Evolutionary conservation across 148 eudicot species (phyloP).

Genomic region (Tetragonia tetragonoides): DNA sequence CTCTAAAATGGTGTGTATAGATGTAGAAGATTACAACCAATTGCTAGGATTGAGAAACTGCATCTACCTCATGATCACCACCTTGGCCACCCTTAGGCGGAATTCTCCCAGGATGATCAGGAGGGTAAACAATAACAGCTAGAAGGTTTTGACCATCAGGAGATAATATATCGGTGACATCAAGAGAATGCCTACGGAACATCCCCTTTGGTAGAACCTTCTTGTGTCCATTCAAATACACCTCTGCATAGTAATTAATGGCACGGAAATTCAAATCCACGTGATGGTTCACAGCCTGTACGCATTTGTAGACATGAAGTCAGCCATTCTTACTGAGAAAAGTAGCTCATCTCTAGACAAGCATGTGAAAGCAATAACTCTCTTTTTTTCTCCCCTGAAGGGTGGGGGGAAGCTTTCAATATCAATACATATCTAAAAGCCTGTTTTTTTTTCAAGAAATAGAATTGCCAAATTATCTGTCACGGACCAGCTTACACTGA

Average conservation of each 20-base stretch:
- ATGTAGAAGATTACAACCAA: neutral
- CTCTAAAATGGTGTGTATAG: neutral
- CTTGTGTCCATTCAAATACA: conserved; percentile 88
- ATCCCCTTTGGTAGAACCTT: conserved; percentile 81
- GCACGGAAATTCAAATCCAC: conserved; percentile 87
- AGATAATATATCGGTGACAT: conserved; percentile 67
- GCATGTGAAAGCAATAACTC: neutral
- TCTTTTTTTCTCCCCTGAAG: neutral
- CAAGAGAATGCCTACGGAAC: conserved; percentile 91
- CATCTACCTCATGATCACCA: conserved; percentile 91
- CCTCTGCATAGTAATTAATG: conserved; percentile 88
- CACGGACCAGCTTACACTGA: conserved; percentile 72
- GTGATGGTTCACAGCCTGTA: conserved; percentile 69
- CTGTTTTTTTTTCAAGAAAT: neutral
- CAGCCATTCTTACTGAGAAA: neutral
- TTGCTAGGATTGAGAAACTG: neutral
- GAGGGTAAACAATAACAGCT: conserved; percentile 93
- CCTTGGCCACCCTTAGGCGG: conserved; percentile 94
- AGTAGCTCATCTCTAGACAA: neutral
- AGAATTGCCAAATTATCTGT: conserved; percentile 4
- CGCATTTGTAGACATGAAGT: conserved; percentile 15
- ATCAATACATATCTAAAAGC: neutral
- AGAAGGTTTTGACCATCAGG: conserved; percentile 76
- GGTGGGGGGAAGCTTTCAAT: neutral
- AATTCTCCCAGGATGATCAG: conserved; percentile 94